Conservation (phyloP, 805 yeast species). For the Metschnikowia colocasiae region DNA sequence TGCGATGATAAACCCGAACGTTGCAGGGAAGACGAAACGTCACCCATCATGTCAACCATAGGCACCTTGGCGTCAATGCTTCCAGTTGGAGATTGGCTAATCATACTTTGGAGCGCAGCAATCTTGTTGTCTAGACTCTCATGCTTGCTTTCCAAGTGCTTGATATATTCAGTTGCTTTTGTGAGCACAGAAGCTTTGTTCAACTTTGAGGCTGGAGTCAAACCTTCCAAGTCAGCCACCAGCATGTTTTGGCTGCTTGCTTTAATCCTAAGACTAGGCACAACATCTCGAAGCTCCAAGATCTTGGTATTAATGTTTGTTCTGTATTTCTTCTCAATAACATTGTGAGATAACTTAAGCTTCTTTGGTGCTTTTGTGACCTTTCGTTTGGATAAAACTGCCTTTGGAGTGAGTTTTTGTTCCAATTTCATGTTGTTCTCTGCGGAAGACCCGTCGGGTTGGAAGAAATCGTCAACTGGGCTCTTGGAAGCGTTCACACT, state of each 20-base stretch:
- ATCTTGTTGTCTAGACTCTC: conserved; percentile 48
- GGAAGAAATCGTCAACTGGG: not conserved
- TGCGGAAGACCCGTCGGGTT: not conserved
- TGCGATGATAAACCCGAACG: not conserved
- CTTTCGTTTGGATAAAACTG: not conserved
- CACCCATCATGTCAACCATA: not conserved
- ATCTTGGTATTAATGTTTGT: conserved; percentile 74
- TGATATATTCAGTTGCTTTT: conserved; percentile 75
- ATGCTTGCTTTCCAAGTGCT: conserved; percentile 65
- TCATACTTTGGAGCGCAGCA: conserved; percentile 33
- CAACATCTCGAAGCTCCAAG: conserved; percentile 65
- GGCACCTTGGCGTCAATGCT: not conserved
- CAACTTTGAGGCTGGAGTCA: conserved; percentile 70
- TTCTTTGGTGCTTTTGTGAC: conserved; percentile 48
- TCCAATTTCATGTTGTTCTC: not conserved
- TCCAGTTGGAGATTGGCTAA: conserved; percentile 19
- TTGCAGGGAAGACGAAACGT: not conserved
- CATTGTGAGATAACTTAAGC: conserved; percentile 66
- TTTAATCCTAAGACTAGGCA: conserved; percentile 69
- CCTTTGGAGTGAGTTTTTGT: not conserved
- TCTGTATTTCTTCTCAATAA: conserved; percentile 77
- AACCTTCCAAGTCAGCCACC: conserved; percentile 58
- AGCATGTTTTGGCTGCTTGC: conserved; percentile 29
- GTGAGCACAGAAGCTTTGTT: conserved; percentile 74
- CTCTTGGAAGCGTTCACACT: not conserved